Percentiles rank a stretch among this genome's conserved stretches.
Evolutionary conservation across 306 rosid species (phyloP).

Genomic region (Phaseolus lunatus): DNA sequence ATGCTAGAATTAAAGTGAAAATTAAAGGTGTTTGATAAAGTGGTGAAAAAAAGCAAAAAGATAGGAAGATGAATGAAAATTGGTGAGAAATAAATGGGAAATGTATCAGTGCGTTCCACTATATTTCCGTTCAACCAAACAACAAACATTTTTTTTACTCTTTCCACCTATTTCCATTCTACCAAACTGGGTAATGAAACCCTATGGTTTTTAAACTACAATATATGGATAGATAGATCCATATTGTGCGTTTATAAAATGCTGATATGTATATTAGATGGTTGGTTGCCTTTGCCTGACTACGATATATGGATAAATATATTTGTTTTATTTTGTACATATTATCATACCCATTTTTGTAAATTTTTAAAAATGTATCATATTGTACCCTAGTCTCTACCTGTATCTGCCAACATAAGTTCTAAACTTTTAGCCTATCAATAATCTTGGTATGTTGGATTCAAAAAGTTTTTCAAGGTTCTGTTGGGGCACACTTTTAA

Average conservation of each 20-base stretch:
- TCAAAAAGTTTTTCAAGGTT: slow-evolving; percentile 34
- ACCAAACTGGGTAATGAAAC: too few relatives aligned
- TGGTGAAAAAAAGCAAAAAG: too few relatives aligned
- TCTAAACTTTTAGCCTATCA: slow-evolving; percentile 24
- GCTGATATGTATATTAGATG: not conserved
- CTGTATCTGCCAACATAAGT: not conserved
- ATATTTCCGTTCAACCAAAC: too few relatives aligned
- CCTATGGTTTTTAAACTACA: not conserved
- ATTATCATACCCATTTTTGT: not conserved
- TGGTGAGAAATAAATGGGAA: too few relatives aligned
- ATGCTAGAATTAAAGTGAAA: too few relatives aligned
- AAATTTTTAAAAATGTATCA: not conserved
- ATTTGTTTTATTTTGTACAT: not conserved
- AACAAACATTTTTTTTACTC: too few relatives aligned
- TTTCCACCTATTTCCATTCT: too few relatives aligned
- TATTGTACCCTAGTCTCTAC: not conserved
- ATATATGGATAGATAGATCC: not conserved
- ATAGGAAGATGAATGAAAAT: too few relatives aligned
- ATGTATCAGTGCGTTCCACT: too few relatives aligned
- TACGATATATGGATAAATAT: too few relatives aligned
- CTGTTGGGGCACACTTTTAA: slow-evolving; percentile 15
- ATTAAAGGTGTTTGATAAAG: too few relatives aligned
- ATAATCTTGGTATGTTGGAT: slow-evolving; percentile 30
- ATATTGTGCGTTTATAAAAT: not conserved
- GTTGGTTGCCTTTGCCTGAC: not conserved